These are phyloP conservation scores for Alternaria ventricosa DNA, from an alignment of 2,329 filamentous ascomycete genomes.

Conservation along the genomic window DNA sequence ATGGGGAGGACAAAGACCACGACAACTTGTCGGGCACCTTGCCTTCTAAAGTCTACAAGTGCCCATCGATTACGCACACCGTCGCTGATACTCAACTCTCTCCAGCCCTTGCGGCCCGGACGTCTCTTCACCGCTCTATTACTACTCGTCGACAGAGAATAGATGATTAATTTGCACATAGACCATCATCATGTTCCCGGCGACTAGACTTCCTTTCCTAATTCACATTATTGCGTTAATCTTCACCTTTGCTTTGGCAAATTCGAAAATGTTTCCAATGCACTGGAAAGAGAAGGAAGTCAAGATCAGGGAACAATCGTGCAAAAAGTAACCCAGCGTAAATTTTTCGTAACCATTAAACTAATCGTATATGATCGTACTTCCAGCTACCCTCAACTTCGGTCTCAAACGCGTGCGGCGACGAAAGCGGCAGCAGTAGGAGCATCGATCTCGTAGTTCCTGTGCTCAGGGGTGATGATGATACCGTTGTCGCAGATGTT, in stretches of 20 bases:
- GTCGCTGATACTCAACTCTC: background rate
- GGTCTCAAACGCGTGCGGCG: conserved; percentile 16
- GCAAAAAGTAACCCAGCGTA: background rate
- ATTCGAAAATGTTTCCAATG: background rate
- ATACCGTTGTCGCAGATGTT: conserved; percentile 42
- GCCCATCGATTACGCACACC: background rate
- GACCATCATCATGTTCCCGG: background rate
- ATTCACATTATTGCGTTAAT: too few relatives aligned
- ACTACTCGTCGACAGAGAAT: background rate
- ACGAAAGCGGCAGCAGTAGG: conserved; percentile 33
- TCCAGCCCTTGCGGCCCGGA: background rate
- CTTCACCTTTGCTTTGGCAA: background rate
- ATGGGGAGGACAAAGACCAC: background rate
- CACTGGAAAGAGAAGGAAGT: background rate
- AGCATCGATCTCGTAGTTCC: conserved; percentile 35
- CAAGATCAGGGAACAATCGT: background rate
- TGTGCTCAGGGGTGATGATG: conserved; percentile 31
- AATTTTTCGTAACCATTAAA: background rate
- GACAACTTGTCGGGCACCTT: background rate
- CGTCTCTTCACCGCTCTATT: background rate
- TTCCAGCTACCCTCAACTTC: background rate
- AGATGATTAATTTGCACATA: background rate
- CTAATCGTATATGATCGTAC: background rate
- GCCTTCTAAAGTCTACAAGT: background rate
- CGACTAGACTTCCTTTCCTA: background rate